Evolutionary conservation across 73 alveolate genomes (phyloP).

Genomic region (Tetrahymena thermophila): DNA sequence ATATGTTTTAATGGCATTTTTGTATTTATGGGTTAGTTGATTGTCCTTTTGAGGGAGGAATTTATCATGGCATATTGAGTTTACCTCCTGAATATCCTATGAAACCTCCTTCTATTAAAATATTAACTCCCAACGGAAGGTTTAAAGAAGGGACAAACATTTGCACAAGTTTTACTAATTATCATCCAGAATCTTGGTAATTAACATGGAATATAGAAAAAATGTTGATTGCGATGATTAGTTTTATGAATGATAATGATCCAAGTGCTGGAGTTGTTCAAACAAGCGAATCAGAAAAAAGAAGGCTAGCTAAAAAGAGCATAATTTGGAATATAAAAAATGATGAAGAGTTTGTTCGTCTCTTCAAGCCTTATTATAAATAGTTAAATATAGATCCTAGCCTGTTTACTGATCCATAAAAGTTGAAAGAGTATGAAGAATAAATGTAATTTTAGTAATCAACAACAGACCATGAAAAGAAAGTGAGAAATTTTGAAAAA

Average conservation of each 20-base stretch:
- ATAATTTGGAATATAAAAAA: slow-evolving; percentile 19
- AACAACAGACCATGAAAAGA: neutral
- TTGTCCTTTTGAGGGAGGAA: slow-evolving; percentile 70
- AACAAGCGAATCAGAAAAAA: slow-evolving; percentile 1
- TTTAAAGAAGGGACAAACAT: slow-evolving; percentile 57
- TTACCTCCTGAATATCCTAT: slow-evolving; percentile 69
- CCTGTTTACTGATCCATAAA: neutral
- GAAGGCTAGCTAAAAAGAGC: slow-evolving; percentile 21
- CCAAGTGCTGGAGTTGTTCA: slow-evolving; percentile 33
- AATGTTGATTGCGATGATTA: slow-evolving; percentile 50
- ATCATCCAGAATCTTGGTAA: slow-evolving; percentile 77
- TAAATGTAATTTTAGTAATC: neutral
- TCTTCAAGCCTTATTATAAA: slow-evolving; percentile 38
- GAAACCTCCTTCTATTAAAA: slow-evolving; percentile 67
- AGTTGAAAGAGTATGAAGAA: neutral
- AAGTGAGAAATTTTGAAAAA: neutral
- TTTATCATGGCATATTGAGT: slow-evolving; percentile 60
- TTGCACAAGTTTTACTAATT: slow-evolving; percentile 63
- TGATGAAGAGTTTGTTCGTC: slow-evolving; percentile 36
- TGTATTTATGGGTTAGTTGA: slow-evolving; percentile 43
- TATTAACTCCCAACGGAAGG: slow-evolving; percentile 71
- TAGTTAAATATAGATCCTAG: neutral
- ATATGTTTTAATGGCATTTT: slow-evolving; percentile 73
- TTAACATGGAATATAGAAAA: slow-evolving; percentile 62
- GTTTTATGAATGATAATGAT: slow-evolving; percentile 44